Conservation (phyloP, 1,284 basidiomycete genomes). For the Cystobasidiaceae sp. region DNA sequence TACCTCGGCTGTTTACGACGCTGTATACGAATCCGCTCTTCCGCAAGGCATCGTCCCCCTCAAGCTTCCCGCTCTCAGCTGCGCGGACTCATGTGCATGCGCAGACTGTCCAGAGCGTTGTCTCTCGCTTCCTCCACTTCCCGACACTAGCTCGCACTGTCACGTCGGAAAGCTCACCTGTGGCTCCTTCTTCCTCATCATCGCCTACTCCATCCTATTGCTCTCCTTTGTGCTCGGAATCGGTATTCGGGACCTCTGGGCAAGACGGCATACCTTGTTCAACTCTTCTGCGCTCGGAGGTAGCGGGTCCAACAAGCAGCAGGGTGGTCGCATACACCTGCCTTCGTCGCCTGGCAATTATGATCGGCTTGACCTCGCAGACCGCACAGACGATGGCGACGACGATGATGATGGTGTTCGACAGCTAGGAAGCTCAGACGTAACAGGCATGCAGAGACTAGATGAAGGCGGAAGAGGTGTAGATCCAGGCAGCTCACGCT, state of each 20-base stretch:
- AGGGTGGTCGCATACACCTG: slow-evolving; percentile 21
- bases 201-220: slow-evolving; percentile 68
- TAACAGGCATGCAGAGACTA: too few species aligned
- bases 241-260: slow-evolving; percentile 25
- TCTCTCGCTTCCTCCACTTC: slow-evolving; percentile 61
- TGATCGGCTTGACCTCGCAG: slow-evolving; percentile 27
- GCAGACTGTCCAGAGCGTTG: slow-evolving; percentile 88
- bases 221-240: slow-evolving; percentile 60
- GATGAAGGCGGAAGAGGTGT: slow-evolving; percentile 3
- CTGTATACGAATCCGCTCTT: too few species aligned
- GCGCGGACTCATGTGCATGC: slow-evolving; percentile 83
- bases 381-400: too few species aligned
- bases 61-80: slow-evolving; percentile 61
- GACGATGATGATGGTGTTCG: neutral
- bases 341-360: slow-evolving; percentile 12
- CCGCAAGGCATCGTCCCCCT: slow-evolving; percentile 50
- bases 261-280: slow-evolving; percentile 7
- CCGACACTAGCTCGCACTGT: slow-evolving; percentile 55
- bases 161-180: slow-evolving; percentile 74
- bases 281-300: slow-evolving; percentile 10
- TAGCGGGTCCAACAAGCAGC: neutral
- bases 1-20: too few species aligned
- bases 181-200: slow-evolving; percentile 72
- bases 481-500: slow-evolving; percentile 21
- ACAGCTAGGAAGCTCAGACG: too few species aligned